Base-by-base conservation (phyloP, 78 protist species). In the Dictyostelium citrinum region DNA sequence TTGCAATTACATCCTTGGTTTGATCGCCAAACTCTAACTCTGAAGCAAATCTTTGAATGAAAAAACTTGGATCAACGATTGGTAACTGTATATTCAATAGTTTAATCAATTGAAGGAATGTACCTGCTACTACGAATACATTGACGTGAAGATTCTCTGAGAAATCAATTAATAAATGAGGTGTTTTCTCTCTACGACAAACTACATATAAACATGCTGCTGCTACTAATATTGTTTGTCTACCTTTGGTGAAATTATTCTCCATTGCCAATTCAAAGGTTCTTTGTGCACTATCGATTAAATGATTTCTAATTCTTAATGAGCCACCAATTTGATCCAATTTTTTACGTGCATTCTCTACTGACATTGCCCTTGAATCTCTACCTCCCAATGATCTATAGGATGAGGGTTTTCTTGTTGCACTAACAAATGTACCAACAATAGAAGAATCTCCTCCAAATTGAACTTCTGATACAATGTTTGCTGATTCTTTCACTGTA, bases 141-240 rank as follows among this genome's bases (percentile, higher is more conserved):
- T 97, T 97, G 0, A 95, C 78, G 39, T 88, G 90, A 2, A 95
- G 16, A 11, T 78, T 82, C 49, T 98, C 98, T 8, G 99, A 60
- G 37, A 98, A 97, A 81, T 98, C 99, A 37, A 98, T 93, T 14
- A 98, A 90, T 71, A 98, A 68, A 82, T 96, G 94, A 6, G 97
- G 97, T 12, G 98, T 84, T 61, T 22, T 81, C 81, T 96, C 97
- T 29, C 93, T 64, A 27, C 98, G 95, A 74, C 99, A 98, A 17
- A 96, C 96, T 33, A 95, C 70, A 75, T 98, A 98, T 11, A 98
- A 82, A 90, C 99, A 98, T 11, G 98, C 80, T 8, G 99, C 99
- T 24, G 82, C 84, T 24, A 98, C 99, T 16, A 74, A 22, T 64
- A 39, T 67, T 1, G 93, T 79, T 67, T 72, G 67, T 45, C 93